Evolutionary conservation across 2,329 filamentous ascomycete species (phyloP), one percentile per base, ranked within the genome.

Genomic region (Colletotrichum liriopes): DNA sequence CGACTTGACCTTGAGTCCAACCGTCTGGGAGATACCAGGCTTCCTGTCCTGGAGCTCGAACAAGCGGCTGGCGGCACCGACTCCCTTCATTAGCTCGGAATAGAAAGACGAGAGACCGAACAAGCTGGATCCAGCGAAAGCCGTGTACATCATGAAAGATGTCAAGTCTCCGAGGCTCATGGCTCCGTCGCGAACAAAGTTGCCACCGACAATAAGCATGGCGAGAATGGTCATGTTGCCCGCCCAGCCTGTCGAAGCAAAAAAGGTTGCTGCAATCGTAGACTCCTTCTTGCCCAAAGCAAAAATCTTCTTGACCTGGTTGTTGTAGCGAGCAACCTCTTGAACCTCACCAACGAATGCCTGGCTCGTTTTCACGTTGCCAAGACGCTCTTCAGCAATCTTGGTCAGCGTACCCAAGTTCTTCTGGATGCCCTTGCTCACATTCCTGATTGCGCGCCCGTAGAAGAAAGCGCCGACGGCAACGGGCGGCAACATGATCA

Each of bases 121-220:
- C 74, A 99, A 89, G 82, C 94, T 97, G 60, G 94, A 96, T 3
- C 91, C 91, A 8, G 91, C 90, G 81, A 92, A 98, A 4, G 94
- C 96, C 3, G 95, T 97, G 82, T 98, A 99, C 96, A 99, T 98
- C 85, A 99, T 89, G 83, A 99, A 99, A 0, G 95, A 97, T 1
- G 96, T 97, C 54, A 99, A 84, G 75, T 99, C 96, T 77, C 96
- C 96, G 59, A 98, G 92, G 9, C 91, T 94, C 85, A 99, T 96
- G 52, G 92, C 87, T 1, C 96, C 96, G 14, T 90, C 91, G 77
- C 95, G 92, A 41, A 99, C 96, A 84, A 98, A 94, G 73, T 93
- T 93, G 67, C 96, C 95, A 75, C 97, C 96, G 41, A 96, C 93
- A 78, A 97, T 94, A 1, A 99, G 88, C 79, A 99, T 90, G 16